Base-by-base conservation (phyloP, 2,329 filamentous ascomycete genomes). In the Sphaerostilbella broomeana region DNA sequence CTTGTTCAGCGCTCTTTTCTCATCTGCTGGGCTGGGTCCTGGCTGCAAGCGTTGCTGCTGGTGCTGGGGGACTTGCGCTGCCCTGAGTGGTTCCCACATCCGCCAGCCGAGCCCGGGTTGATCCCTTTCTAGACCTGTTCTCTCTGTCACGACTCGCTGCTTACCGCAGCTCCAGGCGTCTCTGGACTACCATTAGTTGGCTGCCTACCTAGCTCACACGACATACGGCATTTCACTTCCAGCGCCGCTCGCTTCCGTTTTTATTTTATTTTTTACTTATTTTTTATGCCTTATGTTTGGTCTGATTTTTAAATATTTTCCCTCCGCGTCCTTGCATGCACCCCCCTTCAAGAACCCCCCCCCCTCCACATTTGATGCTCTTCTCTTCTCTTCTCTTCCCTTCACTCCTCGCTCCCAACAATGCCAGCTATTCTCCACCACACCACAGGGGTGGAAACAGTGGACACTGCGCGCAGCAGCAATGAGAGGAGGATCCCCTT, bases 361-460 rank as follows among this genome's bases (percentile, higher is more conserved):
- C n/a, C n/a, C n/a, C n/a, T n/a, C 8, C 22, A 25, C 35, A 21
- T 37, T 28, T 26, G 35, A 29, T n/a, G 17, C 19, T 11, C 19
- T 18, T 18, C n/a, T 20, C 20, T 22, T 27, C 22, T 25, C 17
- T 15, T 37, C n/a, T 6, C 18, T n/a, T 20, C 28, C 29, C 37
- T 11, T 28, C 20, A 11, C 34, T 12, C 27, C 26, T 28, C 13
- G 4, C 10, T 28, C 22, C 22, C n/a, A 28, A 28, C 26, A 28
- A 15, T 12, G 13, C 26, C 26, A 28, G 26, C 13, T 15, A 7
- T 17, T 33, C 31, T 20, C 40, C 39, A 37, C 42, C 34, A 32
- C 40, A 22, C 26, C 27, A 35, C 37, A 40, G 41, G 40, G 40
- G 33, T 42, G 44, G 28, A 25, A 39, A 38, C 25, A 42, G 38